These are phyloP conservation scores for Falciphora oryzae DNA, from an alignment of 2,329 filamentous ascomycete species.

Conservation along the genomic window DNA sequence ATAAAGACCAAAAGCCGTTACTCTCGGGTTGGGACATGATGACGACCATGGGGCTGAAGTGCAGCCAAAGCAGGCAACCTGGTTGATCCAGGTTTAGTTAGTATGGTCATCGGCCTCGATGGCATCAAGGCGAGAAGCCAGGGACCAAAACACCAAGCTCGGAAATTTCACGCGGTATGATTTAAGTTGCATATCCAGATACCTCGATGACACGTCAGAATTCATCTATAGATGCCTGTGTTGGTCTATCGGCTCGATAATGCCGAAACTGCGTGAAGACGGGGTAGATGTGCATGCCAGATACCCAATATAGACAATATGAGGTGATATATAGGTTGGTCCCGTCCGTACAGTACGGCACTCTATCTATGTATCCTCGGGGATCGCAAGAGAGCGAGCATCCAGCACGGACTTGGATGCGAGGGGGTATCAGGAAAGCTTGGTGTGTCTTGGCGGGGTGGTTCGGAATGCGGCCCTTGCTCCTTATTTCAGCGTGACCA, in stretches of 20 bases:
- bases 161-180: too few relatives aligned
- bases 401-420: too few relatives aligned
- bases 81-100: too few relatives aligned
- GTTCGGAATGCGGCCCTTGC: neutral
- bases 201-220: neutral
- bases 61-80: too few relatives aligned
- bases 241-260: neutral
- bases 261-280: neutral
- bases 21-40: neutral
- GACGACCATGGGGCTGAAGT: neutral
- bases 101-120: too few relatives aligned
- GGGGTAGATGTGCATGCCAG: neutral
- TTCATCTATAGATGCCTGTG: neutral
- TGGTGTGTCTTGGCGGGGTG: neutral
- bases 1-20: neutral
- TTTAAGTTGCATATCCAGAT: neutral
- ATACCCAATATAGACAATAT: neutral
- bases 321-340: neutral
- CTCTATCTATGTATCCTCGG: neutral
- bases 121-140: too few relatives aligned
- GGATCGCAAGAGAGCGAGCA: neutral
- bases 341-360: neutral
- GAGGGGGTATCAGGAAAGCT: neutral
- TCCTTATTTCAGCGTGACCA: slow-evolving; percentile 58
- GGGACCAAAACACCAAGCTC: too few relatives aligned